Conservation (phyloP, 139 green algal species). For the Chlamydomonas eustigma region DNA sequence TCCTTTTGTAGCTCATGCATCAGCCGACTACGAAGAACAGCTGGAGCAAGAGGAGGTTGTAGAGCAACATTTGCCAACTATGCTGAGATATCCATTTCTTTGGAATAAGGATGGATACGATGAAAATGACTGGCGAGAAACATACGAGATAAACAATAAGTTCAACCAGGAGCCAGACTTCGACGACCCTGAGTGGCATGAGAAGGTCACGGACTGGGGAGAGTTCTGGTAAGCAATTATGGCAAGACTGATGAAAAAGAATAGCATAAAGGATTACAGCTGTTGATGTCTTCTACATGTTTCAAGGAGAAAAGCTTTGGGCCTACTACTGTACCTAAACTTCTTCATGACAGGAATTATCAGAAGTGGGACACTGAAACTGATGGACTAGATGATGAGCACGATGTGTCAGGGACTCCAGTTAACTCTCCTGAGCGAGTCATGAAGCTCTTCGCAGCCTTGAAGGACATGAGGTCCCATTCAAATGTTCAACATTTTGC, state of each 20-base stretch:
- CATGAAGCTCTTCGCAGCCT: slow-evolving; percentile 9
- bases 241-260: no score
- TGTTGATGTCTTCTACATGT: no score
- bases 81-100: no score
- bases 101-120: not conserved
- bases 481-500: slow-evolving; percentile 23
- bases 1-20: no score
- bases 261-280: no score
- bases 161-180: slow-evolving; percentile 19
- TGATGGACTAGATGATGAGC: slow-evolving; percentile 5
- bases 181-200: slow-evolving; percentile 33
- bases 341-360: slow-evolving; percentile 1
- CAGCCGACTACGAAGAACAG: no score
- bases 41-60: no score
- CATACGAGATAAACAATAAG: slow-evolving; percentile 18
- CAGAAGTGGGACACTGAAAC: slow-evolving; percentile 17
- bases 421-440: not conserved
- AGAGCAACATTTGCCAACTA: no score
- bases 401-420: slow-evolving; percentile 13
- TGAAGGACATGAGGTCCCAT: slow-evolving; percentile 7
- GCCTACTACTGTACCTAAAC: not conserved
- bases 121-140: not conserved
- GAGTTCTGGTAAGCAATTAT: slow-evolving; percentile 37
- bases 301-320: no score
- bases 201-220: slow-evolving; percentile 32